Evolutionary conservation across 768 basidiomycete genomes (phyloP).

Genomic region (Xerocomus spinulosus): DNA sequence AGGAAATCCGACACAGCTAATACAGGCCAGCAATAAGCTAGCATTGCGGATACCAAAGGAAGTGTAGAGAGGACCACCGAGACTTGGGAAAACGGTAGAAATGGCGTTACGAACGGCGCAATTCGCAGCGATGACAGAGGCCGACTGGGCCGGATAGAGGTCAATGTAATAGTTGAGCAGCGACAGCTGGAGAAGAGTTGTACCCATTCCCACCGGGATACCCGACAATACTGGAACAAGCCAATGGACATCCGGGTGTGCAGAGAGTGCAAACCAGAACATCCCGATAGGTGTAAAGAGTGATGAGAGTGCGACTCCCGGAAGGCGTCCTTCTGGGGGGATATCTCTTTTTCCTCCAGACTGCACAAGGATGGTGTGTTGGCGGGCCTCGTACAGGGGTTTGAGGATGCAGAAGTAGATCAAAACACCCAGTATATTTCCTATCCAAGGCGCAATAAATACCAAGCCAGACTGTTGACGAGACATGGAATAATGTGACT

Average conservation of each 20-base stretch:
- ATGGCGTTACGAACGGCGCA: background rate
- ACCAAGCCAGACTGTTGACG: conserved; percentile 18
- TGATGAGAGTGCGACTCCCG: conserved; percentile 17
- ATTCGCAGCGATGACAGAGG: conserved; percentile 24
- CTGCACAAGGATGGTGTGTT: conserved; percentile 9
- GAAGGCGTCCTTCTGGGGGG: conserved; percentile 18
- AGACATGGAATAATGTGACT: conserved; percentile 19
- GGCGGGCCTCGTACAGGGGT: conserved; percentile 19
- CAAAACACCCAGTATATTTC: conserved; percentile 22
- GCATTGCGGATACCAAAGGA: background rate
- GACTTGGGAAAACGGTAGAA: background rate
- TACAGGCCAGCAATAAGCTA: background rate
- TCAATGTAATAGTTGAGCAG: conserved; percentile 26
- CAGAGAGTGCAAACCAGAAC: conserved; percentile 26
- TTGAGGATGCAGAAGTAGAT: conserved; percentile 22
- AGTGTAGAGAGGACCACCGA: background rate
- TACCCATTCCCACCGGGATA: conserved; percentile 24
- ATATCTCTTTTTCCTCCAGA: conserved; percentile 17
- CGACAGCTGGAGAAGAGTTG: conserved; percentile 26
- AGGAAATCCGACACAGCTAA: background rate
- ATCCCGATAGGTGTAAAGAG: conserved; percentile 21
- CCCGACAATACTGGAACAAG: conserved; percentile 21
- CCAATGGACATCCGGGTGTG: conserved; percentile 19
- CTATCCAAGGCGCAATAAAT: conserved; percentile 22
- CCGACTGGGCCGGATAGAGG: conserved; percentile 22